Conservation (phyloP, 176 grass and related monocot species). For the Avena sativa region DNA sequence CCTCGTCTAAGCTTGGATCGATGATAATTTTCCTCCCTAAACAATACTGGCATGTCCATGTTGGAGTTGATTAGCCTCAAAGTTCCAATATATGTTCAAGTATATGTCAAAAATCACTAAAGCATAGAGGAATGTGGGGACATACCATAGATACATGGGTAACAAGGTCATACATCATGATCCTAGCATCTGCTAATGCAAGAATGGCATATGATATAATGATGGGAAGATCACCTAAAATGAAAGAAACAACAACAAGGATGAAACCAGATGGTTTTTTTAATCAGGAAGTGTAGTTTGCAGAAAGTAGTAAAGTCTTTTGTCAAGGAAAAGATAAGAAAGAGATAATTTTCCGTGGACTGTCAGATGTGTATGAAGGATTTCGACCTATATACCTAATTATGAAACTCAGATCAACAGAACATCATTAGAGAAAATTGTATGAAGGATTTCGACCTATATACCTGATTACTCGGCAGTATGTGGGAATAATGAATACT, state of each 20-base stretch:
- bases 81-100: background rate
- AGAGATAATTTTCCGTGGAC: background rate
- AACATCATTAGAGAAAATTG: too few species aligned
- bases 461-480: too few species aligned
- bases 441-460: too few species aligned
- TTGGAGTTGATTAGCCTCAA: slow-evolving; percentile 1
- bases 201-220: slow-evolving; percentile 93
- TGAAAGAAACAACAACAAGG: background rate
- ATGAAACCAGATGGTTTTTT: background rate
- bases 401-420: too few species aligned
- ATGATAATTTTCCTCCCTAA: slow-evolving; percentile 84
- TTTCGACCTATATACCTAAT: too few species aligned
- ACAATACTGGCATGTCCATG: slow-evolving; percentile 63
- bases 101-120: background rate
- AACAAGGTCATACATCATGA: slow-evolving; percentile 95
- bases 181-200: slow-evolving; percentile 90
- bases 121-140: background rate
- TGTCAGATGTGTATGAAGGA: background rate
- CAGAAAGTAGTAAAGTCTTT: background rate
- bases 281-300: background rate
- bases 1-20: slow-evolving; percentile 86
- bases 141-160: slow-evolving; percentile 89
- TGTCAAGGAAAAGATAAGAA: slow-evolving; percentile 9
- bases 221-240: slow-evolving; percentile 82
- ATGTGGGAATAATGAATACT: too few species aligned